Conservation (phyloP, 2,329 filamentous ascomycete genomes). For the Trichoderma simmonsii region DNA sequence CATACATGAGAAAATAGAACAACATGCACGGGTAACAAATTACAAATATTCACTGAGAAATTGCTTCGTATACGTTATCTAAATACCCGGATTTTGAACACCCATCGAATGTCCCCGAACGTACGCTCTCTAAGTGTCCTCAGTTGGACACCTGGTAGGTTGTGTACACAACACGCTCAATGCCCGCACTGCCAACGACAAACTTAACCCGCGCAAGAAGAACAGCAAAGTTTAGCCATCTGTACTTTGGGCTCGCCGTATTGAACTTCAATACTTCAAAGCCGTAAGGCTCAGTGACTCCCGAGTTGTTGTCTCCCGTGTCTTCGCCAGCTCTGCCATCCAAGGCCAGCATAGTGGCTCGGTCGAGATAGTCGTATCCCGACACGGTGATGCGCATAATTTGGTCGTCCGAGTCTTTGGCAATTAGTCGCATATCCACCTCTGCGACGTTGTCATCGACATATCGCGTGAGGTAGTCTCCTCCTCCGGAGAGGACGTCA, state of each 20-base stretch:
- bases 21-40: too few relatives aligned
- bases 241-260: background rate
- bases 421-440: background rate
- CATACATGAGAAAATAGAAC: background rate
- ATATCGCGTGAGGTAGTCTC: constrained; percentile 5
- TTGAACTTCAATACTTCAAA: constrained; percentile 8
- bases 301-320: background rate
- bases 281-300: background rate
- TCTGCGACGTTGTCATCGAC: constrained; percentile 4
- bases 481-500: background rate
- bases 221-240: background rate
- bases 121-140: background rate
- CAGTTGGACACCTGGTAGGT: background rate
- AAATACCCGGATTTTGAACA: background rate
- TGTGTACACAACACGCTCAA: constrained; percentile 7
- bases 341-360: constrained; percentile 3
- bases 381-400: background rate
- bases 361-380: constrained; percentile 4
- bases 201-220: background rate
- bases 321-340: background rate
- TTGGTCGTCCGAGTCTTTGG: background rate
- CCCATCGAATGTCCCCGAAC: background rate
- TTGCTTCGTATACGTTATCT: background rate
- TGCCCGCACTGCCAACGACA: background rate
- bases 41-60: too few relatives aligned